These are phyloP conservation scores for Coemansia sp. DNA, from an alignment of 192 early-diverging fungal species.

Conservation along the genomic window DNA sequence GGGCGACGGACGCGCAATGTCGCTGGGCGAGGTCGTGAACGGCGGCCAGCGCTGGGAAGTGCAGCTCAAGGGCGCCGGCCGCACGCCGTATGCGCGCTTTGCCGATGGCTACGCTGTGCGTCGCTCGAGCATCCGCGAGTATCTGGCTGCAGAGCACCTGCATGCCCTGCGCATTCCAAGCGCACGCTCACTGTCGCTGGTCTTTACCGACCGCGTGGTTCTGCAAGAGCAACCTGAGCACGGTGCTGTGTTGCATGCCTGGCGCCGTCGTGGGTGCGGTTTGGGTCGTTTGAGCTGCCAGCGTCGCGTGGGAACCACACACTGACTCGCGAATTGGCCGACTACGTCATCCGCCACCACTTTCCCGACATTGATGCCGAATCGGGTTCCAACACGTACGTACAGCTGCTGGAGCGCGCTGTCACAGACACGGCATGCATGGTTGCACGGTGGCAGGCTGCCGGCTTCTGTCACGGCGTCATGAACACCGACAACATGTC, in stretches of 20 bases:
- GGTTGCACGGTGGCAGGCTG: conserved; percentile 77
- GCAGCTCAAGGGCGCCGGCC: conserved; percentile 84
- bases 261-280: conserved; percentile 79
- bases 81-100: conserved; percentile 84
- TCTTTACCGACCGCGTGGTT: conserved; percentile 62
- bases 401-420: conserved; percentile 56
- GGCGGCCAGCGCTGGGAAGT: conserved; percentile 61
- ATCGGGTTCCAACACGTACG: conserved; percentile 51
- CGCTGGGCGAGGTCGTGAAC: conserved; percentile 59
- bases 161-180: conserved; percentile 72
- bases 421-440: conserved; percentile 64
- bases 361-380: conserved; percentile 28
- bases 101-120: conserved; percentile 86
- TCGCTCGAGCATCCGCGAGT: conserved; percentile 87
- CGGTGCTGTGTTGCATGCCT: conserved; percentile 77
- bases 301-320: conserved; percentile 61
- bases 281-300: conserved; percentile 87
- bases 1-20: conserved; percentile 85
- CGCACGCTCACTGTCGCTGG: conserved; percentile 69
- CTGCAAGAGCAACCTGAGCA: conserved; percentile 68
- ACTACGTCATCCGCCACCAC: conserved; percentile 66
- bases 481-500: conserved; percentile 96
- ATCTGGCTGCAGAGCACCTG: conserved; percentile 60
- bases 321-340: conserved; percentile 61
- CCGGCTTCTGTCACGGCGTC: conserved; percentile 82